phyloP scores from a whole-genome alignment of 306 rosid species.

The Bauhinia variegata region DNA sequence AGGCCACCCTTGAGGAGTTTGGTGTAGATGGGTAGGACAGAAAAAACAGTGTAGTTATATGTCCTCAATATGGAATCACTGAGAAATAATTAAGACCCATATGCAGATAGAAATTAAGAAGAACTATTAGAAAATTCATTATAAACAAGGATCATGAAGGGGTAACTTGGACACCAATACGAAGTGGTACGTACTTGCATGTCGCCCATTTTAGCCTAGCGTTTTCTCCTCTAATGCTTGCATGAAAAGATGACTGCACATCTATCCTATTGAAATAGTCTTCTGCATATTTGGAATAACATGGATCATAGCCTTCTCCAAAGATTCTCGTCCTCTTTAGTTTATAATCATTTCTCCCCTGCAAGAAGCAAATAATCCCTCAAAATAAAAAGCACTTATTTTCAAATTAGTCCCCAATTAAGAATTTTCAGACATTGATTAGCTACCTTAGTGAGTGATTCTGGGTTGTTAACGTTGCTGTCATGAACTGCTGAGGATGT shows the following conservation, averaged over 20 bases:
- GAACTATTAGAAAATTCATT: slow-evolving; percentile 12
- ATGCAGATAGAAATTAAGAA: not conserved
- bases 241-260: slow-evolving; percentile 56
- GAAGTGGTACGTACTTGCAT: too few species aligned
- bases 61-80: slow-evolving; percentile 44
- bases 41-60: slow-evolving; percentile 53
- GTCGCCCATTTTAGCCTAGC: slow-evolving; percentile 40
- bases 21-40: slow-evolving; percentile 56
- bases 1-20: slow-evolving; percentile 62
- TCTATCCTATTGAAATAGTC: slow-evolving; percentile 52
- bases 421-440: slow-evolving; percentile 5
- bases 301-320: slow-evolving; percentile 65
- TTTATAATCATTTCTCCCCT: slow-evolving; percentile 40
- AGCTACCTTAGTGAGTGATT: slow-evolving; percentile 42
- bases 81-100: slow-evolving; percentile 13
- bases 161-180: too few species aligned
- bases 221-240: slow-evolving; percentile 30
- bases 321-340: slow-evolving; percentile 46
- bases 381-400: not conserved
- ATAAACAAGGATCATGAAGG: not conserved
- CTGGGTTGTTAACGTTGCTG: not conserved
- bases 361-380: slow-evolving; percentile 11
- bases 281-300: slow-evolving; percentile 55
- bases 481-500: slow-evolving; percentile 35
- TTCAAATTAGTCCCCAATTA: slow-evolving; percentile 13